Evolutionary conservation across 805 yeast genomes (phyloP), one percentile per base, ranked within the genome.

Genomic region (Nakazawaea wyomingensis): DNA sequence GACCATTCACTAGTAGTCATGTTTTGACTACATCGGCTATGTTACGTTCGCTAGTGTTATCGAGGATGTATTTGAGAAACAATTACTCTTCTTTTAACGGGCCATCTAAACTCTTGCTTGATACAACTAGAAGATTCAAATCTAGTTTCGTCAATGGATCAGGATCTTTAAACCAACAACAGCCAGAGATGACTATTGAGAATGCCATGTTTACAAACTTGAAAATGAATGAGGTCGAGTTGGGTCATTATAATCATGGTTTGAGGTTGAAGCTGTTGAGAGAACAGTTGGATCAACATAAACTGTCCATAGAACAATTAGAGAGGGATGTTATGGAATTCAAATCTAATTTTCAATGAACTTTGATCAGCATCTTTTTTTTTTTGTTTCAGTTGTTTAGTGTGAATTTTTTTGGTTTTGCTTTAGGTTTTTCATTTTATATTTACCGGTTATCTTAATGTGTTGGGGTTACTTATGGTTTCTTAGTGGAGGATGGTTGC

Each of bases 341-440:
- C 41, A 42, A 42, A 32, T 42, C 45, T 9, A 36, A 36, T 24
- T 42, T 42, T 19, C 16, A 34, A 20, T 42, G 37, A 41, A 4
- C 7, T n/a, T 34, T n/a, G n/a, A n/a, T n/a, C n/a, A 8, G 10
- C 7, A 6, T 5, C 17, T 5, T 14, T 31, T 31, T 3, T 31
- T 31, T 7, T 14, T 14, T 16, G 26, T 33, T n/a, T n/a, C 24
- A 10, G 19, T 16, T 10, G 10, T 10, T 16, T 32, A 10, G 20
- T 17, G 22, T 17, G 14, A 14, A 14, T 29, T 29, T 13, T 7
- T 11, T 11, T 29, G 6, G 32, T 11, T 29, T 29, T 29, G 8
- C 13, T 13, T 13, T 29, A 13, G 13, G 5, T 28, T 13, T 5
- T 13, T 9, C 16, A 28, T 13, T 9, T 28, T 24, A 7, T 24